Base-by-base conservation (phyloP, 805 yeast genomes). In the Komagataella pseudopastoris region DNA sequence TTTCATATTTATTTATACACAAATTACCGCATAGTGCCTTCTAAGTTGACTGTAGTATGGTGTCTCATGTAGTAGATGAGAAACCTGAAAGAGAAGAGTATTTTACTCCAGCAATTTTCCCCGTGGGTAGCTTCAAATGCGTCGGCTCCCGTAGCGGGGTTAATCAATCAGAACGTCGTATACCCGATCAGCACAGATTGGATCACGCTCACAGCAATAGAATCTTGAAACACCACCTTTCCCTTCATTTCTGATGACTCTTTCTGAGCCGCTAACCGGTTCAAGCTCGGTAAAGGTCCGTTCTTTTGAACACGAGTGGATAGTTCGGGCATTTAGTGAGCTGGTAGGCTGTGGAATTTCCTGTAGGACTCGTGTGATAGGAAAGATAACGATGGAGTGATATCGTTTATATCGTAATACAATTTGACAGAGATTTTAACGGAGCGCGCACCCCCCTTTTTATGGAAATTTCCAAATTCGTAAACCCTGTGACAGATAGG, bases 401-500 rank as follows among this genome's bases (percentile, higher is more conserved):
- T 30, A 8, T 30, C 39, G 39, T 30, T 30, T 30, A 10, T 12
- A 30, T 30, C 39, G 39, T 30, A 10, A 8, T 30, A 30, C 39
- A 30, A 30, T 30, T 30, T 30, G 39, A 30, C 39, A 30, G 10
- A 30, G 14, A 30, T 30, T 30, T 6, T 30, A 14, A 30, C 39
- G 39, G 39, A 30, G 39, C 39, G 39, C 39, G 39, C 39, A 30
- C 39, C 39, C 39, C 39, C 39, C 39, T 30, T 30, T 30, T 30
- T 14, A 30, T 30, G 4, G 39, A 8, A 30, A 2, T 14, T 30
- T 30, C 39, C 39, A 30, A 30, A 30, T 30, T 30, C 39, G 39
- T 30, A 30, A 14, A 30, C 39, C 14, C n/a, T 7, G n/a, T 30
- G 5, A 81, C 74, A 3, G 97, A 30, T 10, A 30, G 14, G 39